Conservation (phyloP, 1,284 basidiomycete species). For the Ceratorhiza oryzae-sativae region DNA sequence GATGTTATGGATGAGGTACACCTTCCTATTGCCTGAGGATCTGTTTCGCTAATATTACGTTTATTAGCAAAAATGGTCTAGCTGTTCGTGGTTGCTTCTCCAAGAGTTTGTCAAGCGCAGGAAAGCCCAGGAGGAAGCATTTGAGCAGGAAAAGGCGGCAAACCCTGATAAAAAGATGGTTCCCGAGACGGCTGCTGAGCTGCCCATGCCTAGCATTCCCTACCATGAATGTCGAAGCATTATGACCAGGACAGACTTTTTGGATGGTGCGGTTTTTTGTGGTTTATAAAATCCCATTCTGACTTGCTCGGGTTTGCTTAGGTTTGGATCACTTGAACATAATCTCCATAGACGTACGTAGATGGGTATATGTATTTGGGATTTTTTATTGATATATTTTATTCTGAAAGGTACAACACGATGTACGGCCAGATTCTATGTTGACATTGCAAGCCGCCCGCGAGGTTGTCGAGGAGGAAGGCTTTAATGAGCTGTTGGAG, state of each 20-base stretch:
- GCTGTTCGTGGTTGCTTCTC: conserved; percentile 77
- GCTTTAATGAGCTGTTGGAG: conserved; percentile 75
- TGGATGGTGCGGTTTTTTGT: conserved; percentile 61
- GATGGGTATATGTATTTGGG: conserved; percentile 24
- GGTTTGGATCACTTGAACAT: conserved; percentile 72
- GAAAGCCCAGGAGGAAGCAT: conserved; percentile 58
- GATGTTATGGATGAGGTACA: conserved; percentile 83
- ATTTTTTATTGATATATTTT: conserved; percentile 17
- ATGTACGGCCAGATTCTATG: conserved; percentile 81
- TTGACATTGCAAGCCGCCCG: conserved; percentile 72
- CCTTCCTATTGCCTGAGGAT: neutral
- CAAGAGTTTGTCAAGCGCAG: conserved; percentile 70
- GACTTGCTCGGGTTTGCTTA: conserved; percentile 49
- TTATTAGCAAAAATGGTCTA: conserved; percentile 77
- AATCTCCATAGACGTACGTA: conserved; percentile 76
- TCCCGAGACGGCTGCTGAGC: conserved; percentile 44
- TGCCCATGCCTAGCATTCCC: conserved; percentile 66
- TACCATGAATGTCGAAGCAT: conserved; percentile 74
- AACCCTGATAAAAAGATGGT: conserved; percentile 18
- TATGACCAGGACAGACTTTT: conserved; percentile 83
- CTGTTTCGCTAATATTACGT: neutral
- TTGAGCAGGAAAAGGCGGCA: conserved; percentile 53
- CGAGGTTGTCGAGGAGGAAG: conserved; percentile 71
- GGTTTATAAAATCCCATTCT: neutral
- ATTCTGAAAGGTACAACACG: conserved; percentile 65